Evolutionary conservation across 2,329 filamentous ascomycete genomes (phyloP).

Genomic region (Emericellopsis atlantica): DNA sequence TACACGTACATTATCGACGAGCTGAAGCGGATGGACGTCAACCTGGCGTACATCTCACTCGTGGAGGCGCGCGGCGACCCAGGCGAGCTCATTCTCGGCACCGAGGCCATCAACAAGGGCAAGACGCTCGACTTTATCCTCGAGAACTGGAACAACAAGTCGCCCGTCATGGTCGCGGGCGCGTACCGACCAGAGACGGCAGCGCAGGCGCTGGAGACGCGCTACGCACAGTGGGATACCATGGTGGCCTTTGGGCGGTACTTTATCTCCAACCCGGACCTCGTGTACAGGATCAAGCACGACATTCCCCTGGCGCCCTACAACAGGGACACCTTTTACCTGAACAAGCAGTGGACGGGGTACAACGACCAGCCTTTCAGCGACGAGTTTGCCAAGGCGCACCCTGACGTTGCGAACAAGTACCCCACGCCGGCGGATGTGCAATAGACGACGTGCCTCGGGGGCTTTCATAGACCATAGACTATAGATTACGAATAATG

Average conservation of each 20-base stretch:
- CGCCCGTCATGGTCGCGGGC: slow-evolving; percentile 42
- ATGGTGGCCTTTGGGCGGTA: slow-evolving; percentile 20
- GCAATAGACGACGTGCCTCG: no score
- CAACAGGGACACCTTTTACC: slow-evolving; percentile 15
- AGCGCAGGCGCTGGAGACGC: slow-evolving; percentile 15
- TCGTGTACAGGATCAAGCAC: slow-evolving; percentile 14
- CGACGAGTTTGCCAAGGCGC: slow-evolving; percentile 1
- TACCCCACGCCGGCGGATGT: no score
- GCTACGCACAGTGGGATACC: slow-evolving; percentile 18
- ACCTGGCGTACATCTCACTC: slow-evolving; percentile 40
- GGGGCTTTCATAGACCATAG: no score
- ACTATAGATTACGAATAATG: no score
- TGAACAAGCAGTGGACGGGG: slow-evolving; percentile 11
- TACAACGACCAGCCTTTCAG: slow-evolving; percentile 21
- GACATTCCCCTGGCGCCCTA: slow-evolving; percentile 13
- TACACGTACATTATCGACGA: slow-evolving; percentile 35
- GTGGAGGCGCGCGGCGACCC: slow-evolving; percentile 29
- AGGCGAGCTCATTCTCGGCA: slow-evolving; percentile 12
- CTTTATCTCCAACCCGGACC: slow-evolving; percentile 17
- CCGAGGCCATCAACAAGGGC: not conserved
- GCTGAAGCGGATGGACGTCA: slow-evolving; percentile 25
- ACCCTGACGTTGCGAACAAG: not conserved
- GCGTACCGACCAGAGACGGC: slow-evolving; percentile 38
- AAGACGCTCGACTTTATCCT: slow-evolving; percentile 2
- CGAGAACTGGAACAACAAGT: slow-evolving; percentile 30